Evolutionary conservation across 2,329 filamentous ascomycete species (phyloP).

Genomic region (Ploettnerulaceae sp.): DNA sequence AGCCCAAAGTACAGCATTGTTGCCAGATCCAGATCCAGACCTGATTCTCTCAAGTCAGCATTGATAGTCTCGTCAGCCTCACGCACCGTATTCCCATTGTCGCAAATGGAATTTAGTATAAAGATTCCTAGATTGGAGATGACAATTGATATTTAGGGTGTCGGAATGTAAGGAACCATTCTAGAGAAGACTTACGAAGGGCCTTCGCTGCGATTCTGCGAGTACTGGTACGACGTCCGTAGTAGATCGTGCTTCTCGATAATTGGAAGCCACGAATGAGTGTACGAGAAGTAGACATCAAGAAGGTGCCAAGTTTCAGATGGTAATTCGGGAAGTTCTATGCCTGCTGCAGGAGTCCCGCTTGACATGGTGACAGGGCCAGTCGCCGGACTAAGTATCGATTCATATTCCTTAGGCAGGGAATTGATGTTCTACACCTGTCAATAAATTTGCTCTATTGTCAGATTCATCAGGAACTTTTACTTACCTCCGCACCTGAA

Average conservation of each 20-base stretch:
- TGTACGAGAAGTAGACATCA: constrained; percentile 71
- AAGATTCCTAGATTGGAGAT: too few species aligned
- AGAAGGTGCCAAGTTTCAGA: constrained; percentile 44
- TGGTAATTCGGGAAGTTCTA: constrained; percentile 27
- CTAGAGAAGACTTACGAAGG: constrained; percentile 1
- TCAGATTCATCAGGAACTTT: background rate
- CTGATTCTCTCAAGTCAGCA: background rate
- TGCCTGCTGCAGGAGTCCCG: constrained; percentile 9
- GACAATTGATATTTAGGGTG: too few species aligned
- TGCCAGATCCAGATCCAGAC: constrained; percentile 32
- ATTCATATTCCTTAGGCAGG: constrained; percentile 12
- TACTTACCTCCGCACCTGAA: constrained; percentile 9
- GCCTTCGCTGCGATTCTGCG: constrained; percentile 19
- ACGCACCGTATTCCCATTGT: too few species aligned
- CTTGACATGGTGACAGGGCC: constrained; percentile 7
- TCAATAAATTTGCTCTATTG: background rate
- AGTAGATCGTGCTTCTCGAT: constrained; percentile 53
- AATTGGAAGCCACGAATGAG: constrained; percentile 72
- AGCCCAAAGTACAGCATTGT: constrained; percentile 56
- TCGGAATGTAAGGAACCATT: background rate
- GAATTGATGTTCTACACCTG: background rate
- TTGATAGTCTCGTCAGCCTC: too few species aligned
- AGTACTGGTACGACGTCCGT: constrained; percentile 32
- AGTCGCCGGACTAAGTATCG: constrained; percentile 22
- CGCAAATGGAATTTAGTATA: too few species aligned